phyloP scores from a whole-genome alignment of 2,329 filamentous ascomycete species.

The Fusarium burgessii region DNA sequence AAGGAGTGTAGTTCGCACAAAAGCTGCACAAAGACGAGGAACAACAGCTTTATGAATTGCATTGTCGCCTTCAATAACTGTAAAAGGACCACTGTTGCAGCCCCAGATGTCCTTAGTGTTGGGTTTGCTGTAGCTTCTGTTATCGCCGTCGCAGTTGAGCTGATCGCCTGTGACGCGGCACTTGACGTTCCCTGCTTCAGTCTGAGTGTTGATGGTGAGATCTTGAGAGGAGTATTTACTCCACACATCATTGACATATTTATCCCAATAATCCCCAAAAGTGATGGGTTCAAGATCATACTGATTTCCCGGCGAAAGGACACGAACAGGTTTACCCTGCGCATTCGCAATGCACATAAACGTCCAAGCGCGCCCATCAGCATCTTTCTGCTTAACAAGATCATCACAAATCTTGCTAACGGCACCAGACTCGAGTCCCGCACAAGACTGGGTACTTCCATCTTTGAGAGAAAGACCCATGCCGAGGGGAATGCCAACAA shows the following conservation, averaged over 20 bases:
- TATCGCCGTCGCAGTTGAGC: conserved; percentile 58
- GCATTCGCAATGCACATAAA: conserved; percentile 57
- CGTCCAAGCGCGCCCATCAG: conserved; percentile 59
- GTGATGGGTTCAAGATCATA: conserved; percentile 50
- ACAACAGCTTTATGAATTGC: conserved; percentile 57
- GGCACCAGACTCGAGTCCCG: conserved; percentile 54
- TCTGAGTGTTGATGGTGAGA: conserved; percentile 60
- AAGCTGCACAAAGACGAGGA: conserved; percentile 64
- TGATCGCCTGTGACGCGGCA: conserved; percentile 54
- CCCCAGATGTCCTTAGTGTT: conserved; percentile 61
- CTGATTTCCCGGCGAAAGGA: conserved; percentile 60
- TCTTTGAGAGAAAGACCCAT: conserved; percentile 57
- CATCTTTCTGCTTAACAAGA: conserved; percentile 52
- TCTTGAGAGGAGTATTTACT: conserved; percentile 52
- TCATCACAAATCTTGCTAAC: conserved; percentile 57
- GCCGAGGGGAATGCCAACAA: conserved; percentile 63
- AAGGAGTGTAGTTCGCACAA: conserved; percentile 60
- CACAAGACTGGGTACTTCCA: conserved; percentile 53
- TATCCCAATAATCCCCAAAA: conserved; percentile 58
- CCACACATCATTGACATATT: conserved; percentile 62
- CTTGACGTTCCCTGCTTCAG: conserved; percentile 52
- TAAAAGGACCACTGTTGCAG: conserved; percentile 63
- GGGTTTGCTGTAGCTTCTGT: conserved; percentile 58
- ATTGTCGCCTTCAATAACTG: conserved; percentile 53
- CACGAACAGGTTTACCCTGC: conserved; percentile 55